Percentiles rank a stretch among this genome's conserved stretches.
These are phyloP conservation scores for Rosa multiflora DNA, from an alignment of 306 rosid genomes.

Conservation along the genomic window DNA sequence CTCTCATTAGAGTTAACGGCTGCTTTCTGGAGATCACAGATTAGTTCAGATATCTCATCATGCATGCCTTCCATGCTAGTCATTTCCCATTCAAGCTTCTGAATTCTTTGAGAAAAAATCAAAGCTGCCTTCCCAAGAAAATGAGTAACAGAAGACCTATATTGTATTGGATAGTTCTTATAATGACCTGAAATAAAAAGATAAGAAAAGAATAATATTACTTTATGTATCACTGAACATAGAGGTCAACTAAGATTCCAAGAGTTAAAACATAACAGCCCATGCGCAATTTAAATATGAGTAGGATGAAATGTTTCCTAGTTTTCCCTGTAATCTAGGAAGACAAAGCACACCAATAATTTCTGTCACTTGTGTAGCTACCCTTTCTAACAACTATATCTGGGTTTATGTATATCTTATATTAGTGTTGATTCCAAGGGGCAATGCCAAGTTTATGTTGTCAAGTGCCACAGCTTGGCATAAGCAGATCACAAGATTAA, in stretches of 20 bases:
- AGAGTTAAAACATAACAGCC: background rate
- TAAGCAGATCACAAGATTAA: background rate
- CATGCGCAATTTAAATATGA: background rate
- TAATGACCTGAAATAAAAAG: slow-evolving; percentile 50
- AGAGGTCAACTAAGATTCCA: background rate
- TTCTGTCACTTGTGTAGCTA: background rate
- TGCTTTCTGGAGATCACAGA: slow-evolving; percentile 65
- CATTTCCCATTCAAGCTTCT: slow-evolving; percentile 44
- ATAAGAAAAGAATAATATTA: background rate
- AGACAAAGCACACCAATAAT: background rate
- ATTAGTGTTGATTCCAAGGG: background rate
- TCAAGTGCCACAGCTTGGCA: background rate
- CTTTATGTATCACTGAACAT: background rate
- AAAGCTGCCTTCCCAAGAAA: slow-evolving; percentile 57
- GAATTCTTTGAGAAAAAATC: slow-evolving; percentile 46
- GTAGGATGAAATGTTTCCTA: background rate
- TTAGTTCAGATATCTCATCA: slow-evolving; percentile 63
- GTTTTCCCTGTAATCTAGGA: background rate
- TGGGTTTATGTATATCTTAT: background rate
- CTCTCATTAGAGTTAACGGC: slow-evolving; percentile 67
- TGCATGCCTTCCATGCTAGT: slow-evolving; percentile 37
- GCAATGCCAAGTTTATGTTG: background rate
- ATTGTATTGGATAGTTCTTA: slow-evolving; percentile 55
- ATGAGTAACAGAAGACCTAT: slow-evolving; percentile 54
- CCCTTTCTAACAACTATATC: background rate